These are phyloP conservation scores for Spathaspora passalidarum DNA, from an alignment of 805 yeast genomes.

Conservation along the genomic window DNA sequence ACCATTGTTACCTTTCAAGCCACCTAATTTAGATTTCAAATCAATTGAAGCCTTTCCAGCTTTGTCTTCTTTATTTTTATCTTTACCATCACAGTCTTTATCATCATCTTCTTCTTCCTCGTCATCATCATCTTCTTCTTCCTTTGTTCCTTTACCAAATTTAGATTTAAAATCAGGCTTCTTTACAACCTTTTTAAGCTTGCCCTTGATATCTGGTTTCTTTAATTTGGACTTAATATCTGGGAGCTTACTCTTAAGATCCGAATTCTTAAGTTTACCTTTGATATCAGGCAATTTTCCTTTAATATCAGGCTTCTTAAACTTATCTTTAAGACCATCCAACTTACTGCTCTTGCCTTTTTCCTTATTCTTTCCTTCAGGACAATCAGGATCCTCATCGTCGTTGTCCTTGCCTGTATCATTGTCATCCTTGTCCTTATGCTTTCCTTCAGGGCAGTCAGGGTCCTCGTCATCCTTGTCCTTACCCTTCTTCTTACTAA, in stretches of 20 bases:
- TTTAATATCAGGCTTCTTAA: constrained; percentile 1
- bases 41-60: background rate
- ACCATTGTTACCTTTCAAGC: constrained; percentile 2
- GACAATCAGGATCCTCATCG: background rate
- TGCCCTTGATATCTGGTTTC: background rate
- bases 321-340: background rate
- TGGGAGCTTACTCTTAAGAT: background rate
- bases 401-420: constrained; percentile 1
- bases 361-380: background rate
- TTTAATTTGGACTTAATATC: background rate
- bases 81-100: background rate
- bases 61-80: background rate
- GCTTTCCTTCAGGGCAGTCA: background rate
- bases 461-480: constrained; percentile 1
- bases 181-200: background rate
- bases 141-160: background rate
- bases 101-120: constrained; percentile 3
- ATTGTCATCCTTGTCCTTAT: background rate
- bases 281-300: constrained; percentile 2
- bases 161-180: constrained; percentile 4
- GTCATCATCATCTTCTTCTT: constrained; percentile 4
- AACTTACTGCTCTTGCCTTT: constrained; percentile 1
- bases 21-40: constrained; percentile 1
- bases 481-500: constrained; percentile 1
- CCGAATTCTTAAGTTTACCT: background rate